Evolutionary conservation across 2,329 filamentous ascomycete genomes (phyloP), one percentile per base, ranked within the genome.

Genomic region (Fusarium sp.): DNA sequence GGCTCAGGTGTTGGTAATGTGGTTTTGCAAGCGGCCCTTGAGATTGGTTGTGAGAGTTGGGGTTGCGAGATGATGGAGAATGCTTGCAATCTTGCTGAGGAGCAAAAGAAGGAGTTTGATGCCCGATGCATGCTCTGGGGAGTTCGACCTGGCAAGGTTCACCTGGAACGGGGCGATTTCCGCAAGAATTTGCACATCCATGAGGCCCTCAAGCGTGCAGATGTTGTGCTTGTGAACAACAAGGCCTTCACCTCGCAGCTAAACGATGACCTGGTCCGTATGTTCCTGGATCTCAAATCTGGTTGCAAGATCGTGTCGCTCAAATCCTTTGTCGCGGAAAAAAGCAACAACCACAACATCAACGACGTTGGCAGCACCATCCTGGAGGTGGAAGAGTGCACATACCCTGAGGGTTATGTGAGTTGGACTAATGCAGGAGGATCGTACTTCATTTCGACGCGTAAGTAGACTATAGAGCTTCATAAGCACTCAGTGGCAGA

Each of bases 141-240:
- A 16, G 86, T 99, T 64, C 87, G 89, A 24, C 89, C 93, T 5
- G 96, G 96, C 69, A 86, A 89, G 67, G 93, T 96, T n/a, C 88
- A 91, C 68, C 89, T 99, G 12, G 89, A 95, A 70, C 86, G 91
- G 47, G 96, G 94, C 65, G 93, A 97, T 79, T 98, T 99, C 78
- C 90, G 95, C 15, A 90, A 91, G 72, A 93, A 92, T 74, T 81
- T 88, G 22, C 86, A 87, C 65, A 94, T 98, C 54, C 87, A 91
- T 67, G 87, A 90, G 30, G 91, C 91, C 13, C 87, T 99, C 55
- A 92, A 92, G 81, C 90, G 91, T 61, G 95, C 96, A 4, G 96
- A 99, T 80, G 95, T 98, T n/a, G 90, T 99, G 24, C 88, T 99
- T 31, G 95, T 98, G 77, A 99, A 99, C 85, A 99, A 99, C 83